Evolutionary conservation across 148 eudicot species (phyloP).

Genomic region (Rhododendron griersonianum): DNA sequence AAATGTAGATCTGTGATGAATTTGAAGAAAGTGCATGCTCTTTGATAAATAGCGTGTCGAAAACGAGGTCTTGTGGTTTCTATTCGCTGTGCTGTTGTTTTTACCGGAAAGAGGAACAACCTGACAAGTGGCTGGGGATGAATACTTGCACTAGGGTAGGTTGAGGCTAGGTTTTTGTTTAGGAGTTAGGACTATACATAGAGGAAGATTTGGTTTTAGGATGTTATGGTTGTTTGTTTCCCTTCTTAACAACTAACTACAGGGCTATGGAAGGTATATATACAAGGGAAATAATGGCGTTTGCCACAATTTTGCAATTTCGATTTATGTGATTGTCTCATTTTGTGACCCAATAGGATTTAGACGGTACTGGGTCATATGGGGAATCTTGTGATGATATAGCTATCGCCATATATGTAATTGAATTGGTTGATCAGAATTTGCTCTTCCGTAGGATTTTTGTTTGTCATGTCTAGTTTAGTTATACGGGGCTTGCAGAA

Average conservation of each 20-base stretch:
- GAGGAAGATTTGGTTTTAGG: background rate
- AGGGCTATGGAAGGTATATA: background rate
- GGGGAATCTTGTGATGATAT: background rate
- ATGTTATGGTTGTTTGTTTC: background rate
- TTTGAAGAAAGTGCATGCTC: background rate
- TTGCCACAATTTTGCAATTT: background rate
- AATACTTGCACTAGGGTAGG: background rate
- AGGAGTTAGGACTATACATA: background rate
- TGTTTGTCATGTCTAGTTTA: background rate
- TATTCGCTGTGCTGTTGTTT: background rate
- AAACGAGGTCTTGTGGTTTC: background rate
- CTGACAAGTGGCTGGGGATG: background rate
- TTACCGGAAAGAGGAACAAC: background rate
- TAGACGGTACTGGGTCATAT: background rate
- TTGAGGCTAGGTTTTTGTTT: background rate
- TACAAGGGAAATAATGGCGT: background rate
- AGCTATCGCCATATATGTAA: background rate
- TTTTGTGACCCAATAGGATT: background rate
- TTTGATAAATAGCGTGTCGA: background rate
- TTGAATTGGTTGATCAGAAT: constrained; percentile 1
- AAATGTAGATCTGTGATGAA: background rate
- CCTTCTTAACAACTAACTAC: too few relatives aligned
- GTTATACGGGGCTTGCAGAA: too few relatives aligned
- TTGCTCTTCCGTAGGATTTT: background rate
- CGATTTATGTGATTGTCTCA: background rate